phyloP scores from a whole-genome alignment of 2,329 filamentous ascomycete genomes.

The Blastomyces parvus region DNA sequence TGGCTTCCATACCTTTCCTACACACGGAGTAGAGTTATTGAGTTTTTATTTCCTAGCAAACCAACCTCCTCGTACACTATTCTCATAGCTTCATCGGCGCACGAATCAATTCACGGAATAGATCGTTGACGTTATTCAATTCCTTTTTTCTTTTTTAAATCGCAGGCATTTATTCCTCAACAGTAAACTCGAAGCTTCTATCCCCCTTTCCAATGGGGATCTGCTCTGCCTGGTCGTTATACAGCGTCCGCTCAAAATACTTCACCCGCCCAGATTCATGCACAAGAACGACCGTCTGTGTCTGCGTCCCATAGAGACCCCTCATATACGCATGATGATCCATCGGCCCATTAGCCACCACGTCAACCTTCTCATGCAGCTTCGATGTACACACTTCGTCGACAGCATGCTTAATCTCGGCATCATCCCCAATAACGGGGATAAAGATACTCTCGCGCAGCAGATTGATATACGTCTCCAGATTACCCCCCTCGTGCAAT shows the following conservation, averaged over 20 bases:
- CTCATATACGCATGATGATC: slow-evolving; percentile 27
- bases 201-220: slow-evolving; percentile 42
- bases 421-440: slow-evolving; percentile 44
- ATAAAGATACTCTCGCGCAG: slow-evolving; percentile 54
- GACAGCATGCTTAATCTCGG: slow-evolving; percentile 23
- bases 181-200: slow-evolving; percentile 30
- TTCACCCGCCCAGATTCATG: slow-evolving; percentile 45
- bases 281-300: slow-evolving; percentile 53
- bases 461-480: slow-evolving; percentile 48
- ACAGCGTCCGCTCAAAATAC: slow-evolving; percentile 55
- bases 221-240: slow-evolving; percentile 43
- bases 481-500: slow-evolving; percentile 39
- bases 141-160: not conserved
- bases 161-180: slow-evolving; percentile 15
- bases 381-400: slow-evolving; percentile 32
- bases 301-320: slow-evolving; percentile 55
- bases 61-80: not conserved
- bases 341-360: slow-evolving; percentile 19
- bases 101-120: not conserved
- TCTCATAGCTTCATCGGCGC: not conserved
- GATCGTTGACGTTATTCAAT: no score
- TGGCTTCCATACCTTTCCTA: not conserved
- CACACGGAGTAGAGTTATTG: not conserved
- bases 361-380: slow-evolving; percentile 18
- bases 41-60: not conserved